Evolutionary conservation across 179 eudicot genomes (phyloP), one percentile per base, ranked within the genome.

Genomic region (Camellia oleifera): DNA sequence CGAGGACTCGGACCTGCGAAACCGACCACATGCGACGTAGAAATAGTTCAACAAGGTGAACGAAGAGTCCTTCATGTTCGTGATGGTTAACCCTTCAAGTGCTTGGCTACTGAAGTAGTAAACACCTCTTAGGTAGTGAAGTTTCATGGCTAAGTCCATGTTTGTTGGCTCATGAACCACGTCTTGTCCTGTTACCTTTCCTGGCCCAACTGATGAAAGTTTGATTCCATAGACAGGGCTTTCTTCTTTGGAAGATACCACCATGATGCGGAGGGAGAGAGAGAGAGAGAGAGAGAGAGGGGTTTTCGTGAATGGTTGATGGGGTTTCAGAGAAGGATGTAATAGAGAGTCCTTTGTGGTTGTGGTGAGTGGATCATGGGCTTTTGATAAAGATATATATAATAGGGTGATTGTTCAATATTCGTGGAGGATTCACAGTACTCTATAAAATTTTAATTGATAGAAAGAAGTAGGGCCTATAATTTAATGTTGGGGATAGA

Each of bases 141-240:
- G 92, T 83, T 94, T 94, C 97, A 93, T 91, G 79, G 94, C 94
- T 78, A 93, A 74, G 85, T 93, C 97, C 73, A 91, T 79, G 88
- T 83, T 83, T 4, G 78, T 84, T 15, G 92, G 95, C 76, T 90
- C 90, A 57, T 89, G 90, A 0, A 53, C 20, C 14, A 65, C 50
- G 69, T 89, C 84, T 3, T 81, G 74, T 2, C 90, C 90, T 1
- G 93, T 90, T 3, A 88, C 85, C 9, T 7, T 50, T 0, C 84
- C 92, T 17, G 98, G 93, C 9, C 91, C 94, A 7, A 93, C 90
- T 0, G 98, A 87, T 5, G 97, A 85, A 45, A 92, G 18, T 72
- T 73, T 90, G 15, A 77, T 64, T 32, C 76, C 85, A 74, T 83
- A 83, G 15, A 92, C 62, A 8, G 86, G 75, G 71, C 72, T 32